phyloP scores from a whole-genome alignment of 2,329 filamentous ascomycete species.

The Xylaria sp. region DNA sequence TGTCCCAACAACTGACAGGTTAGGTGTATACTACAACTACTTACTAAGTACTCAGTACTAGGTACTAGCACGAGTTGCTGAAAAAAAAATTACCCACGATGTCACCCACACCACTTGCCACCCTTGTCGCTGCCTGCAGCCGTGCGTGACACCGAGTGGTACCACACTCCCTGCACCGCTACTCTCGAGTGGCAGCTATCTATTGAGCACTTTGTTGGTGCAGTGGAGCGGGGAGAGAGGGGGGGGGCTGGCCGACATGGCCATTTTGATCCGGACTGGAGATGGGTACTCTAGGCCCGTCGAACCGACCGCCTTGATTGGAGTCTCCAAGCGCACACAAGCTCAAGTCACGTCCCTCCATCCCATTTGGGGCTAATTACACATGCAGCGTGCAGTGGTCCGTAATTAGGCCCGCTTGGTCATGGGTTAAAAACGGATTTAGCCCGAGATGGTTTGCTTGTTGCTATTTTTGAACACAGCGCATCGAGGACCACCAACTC shows the following conservation, averaged over 20 bases:
- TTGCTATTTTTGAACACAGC: slow-evolving; percentile 57
- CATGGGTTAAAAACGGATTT: slow-evolving; percentile 56
- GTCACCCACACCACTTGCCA: slow-evolving; percentile 36
- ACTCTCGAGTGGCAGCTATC: slow-evolving; percentile 40
- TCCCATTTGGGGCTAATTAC: slow-evolving; percentile 49
- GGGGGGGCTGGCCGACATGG: slow-evolving; percentile 28
- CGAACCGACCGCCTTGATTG: slow-evolving; percentile 55
- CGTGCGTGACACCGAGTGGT: slow-evolving; percentile 50
- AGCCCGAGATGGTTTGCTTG: slow-evolving; percentile 50
- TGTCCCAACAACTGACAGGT: slow-evolving; percentile 52
- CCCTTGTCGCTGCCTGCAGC: slow-evolving; percentile 48
- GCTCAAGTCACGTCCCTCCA: slow-evolving; percentile 46
- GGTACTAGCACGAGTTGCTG: slow-evolving; percentile 46
- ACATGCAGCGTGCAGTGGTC: slow-evolving; percentile 50
- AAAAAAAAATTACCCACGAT: slow-evolving; percentile 34
- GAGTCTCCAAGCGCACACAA: slow-evolving; percentile 60
- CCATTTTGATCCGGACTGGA: slow-evolving; percentile 46
- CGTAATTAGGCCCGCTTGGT: slow-evolving; percentile 50
- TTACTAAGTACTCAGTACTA: too few relatives aligned
- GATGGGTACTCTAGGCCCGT: slow-evolving; percentile 41
- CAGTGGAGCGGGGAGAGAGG: slow-evolving; percentile 14
- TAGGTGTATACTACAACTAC: slow-evolving; percentile 35
- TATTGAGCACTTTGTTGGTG: background rate
- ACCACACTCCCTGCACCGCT: slow-evolving; percentile 49
- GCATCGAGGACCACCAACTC: slow-evolving; percentile 48